Percentiles rank a stretch among this genome's conserved stretches.
These are phyloP conservation scores for Trypanosoma platydactyli DNA, from an alignment of 208 protist species.

Conservation along the genomic window DNA sequence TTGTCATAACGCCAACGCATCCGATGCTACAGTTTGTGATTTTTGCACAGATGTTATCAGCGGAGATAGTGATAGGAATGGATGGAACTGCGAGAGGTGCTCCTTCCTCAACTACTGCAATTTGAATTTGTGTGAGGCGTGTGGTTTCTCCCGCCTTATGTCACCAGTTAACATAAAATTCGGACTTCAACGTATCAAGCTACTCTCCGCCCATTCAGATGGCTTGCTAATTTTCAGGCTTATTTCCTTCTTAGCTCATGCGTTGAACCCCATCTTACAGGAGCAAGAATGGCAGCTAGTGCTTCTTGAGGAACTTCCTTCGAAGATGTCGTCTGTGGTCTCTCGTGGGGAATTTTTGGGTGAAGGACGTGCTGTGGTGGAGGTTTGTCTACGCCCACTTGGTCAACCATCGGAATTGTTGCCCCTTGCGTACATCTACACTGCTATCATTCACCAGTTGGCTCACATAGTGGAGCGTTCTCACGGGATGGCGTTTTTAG, in stretches of 20 bases:
- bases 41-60: conserved; percentile 16
- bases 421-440: conserved; percentile 15
- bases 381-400: conserved; percentile 16
- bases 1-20: conserved; percentile 13
- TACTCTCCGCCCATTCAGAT: background rate
- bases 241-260: conserved; percentile 21
- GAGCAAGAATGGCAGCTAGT: conserved; percentile 18
- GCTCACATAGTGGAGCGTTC: conserved; percentile 22
- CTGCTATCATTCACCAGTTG: conserved; percentile 29
- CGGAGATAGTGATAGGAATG: background rate
- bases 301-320: conserved; percentile 18
- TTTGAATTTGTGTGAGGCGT: conserved; percentile 25
- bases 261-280: conserved; percentile 11
- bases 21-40: conserved; percentile 7
- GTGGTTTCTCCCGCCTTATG: background rate
- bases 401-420: conserved; percentile 10
- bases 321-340: conserved; percentile 2
- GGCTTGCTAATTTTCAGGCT: conserved; percentile 5
- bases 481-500: conserved; percentile 18
- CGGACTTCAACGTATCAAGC: conserved; percentile 7
- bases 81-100: conserved; percentile 46
- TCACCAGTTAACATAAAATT: background rate
- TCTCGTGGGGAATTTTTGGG: conserved; percentile 5
- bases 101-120: conserved; percentile 33
- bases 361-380: background rate